Evolutionary conservation across 495 filamentous ascomycete genomes (phyloP), one percentile per base, ranked within the genome.

Genomic region (Penicillium simplicissimum): DNA sequence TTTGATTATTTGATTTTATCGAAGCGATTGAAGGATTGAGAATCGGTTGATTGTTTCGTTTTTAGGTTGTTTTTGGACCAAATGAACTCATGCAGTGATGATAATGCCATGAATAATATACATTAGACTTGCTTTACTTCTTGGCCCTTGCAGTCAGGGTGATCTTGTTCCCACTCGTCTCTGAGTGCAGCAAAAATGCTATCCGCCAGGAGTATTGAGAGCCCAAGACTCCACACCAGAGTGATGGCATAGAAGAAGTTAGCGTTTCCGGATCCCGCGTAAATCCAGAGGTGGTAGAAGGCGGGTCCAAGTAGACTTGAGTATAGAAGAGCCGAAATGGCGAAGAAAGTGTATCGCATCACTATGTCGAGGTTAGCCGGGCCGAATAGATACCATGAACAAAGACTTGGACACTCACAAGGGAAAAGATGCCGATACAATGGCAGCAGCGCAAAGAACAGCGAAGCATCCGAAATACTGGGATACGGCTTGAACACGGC

Each of bases 201-300:
- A 69, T 98, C 95, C 9, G 87, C 90, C 0, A 97, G 83, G 33
- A 97, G 70, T 35, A 91, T 81, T 1, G 91, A 92, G 40, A 92
- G 80, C 0, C 92, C 95, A 4, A 98, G 76, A 67, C 91, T 95
- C 95, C 95, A 98, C 15, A 98, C 95, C 0, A 98, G 82, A 5
- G 95, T 98, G 70, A 98, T 98, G 67, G 95, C 95, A 68, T 98
- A 98, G 78, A 98, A 98, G 79, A 98, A 98, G 73, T 98, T 98
- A 42, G 95, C 95, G 69, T 98, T 98, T 34, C 96, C 95, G 36
- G 91, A 96, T 40, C 95, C 95, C 19, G 95, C 96, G 70, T 98
- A 98, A 62, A 98, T 96, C 95, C 95, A 98, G 4, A 98, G 82
- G 73, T 98, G 87, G 68, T 98, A 96, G 76, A 98, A 98, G 0